Percentiles rank a stretch among this genome's conserved stretches.
Conservation (phyloP, 495 filamentous ascomycete species). For the Tuber melanosporum region DNA sequence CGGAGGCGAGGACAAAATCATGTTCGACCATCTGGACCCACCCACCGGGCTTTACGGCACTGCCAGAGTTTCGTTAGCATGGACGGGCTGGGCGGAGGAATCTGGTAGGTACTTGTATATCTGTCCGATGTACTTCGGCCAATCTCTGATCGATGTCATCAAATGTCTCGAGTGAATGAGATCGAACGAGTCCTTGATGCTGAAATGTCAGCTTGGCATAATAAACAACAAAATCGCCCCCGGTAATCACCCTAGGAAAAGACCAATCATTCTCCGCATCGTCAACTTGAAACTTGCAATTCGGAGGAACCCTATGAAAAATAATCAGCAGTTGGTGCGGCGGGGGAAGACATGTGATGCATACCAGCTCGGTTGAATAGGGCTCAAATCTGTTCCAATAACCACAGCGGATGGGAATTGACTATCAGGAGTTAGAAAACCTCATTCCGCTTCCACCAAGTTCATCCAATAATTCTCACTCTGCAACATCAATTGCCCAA, state of each 20-base stretch:
- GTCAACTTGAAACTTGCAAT: constrained; percentile 48
- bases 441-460: neutral
- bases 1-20: neutral
- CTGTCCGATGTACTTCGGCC: constrained; percentile 17
- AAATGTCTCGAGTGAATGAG: constrained; percentile 44
- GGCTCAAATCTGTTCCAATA: constrained; percentile 20
- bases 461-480: constrained; percentile 26
- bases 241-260: constrained; percentile 33
- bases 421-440: neutral
- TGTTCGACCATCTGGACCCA: constrained; percentile 16
- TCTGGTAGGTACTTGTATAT: constrained; percentile 41
- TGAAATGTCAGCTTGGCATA: neutral
- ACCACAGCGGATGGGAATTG: constrained; percentile 40
- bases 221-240: neutral
- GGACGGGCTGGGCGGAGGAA: neutral
- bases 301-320: constrained; percentile 34
- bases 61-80: neutral
- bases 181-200: constrained; percentile 38
- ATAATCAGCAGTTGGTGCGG: neutral
- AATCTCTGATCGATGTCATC: constrained; percentile 20
- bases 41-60: constrained; percentile 14
- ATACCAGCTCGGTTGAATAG: constrained; percentile 19
- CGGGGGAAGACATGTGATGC: neutral
- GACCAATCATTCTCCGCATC: constrained; percentile 46
- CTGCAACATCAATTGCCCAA: constrained; percentile 53